A percentile compares a stretch with the other conserved stretches of the same genome.
Conservation (phyloP, 768 basidiomycete genomes). For the Kwoniella mangroviensis region DNA sequence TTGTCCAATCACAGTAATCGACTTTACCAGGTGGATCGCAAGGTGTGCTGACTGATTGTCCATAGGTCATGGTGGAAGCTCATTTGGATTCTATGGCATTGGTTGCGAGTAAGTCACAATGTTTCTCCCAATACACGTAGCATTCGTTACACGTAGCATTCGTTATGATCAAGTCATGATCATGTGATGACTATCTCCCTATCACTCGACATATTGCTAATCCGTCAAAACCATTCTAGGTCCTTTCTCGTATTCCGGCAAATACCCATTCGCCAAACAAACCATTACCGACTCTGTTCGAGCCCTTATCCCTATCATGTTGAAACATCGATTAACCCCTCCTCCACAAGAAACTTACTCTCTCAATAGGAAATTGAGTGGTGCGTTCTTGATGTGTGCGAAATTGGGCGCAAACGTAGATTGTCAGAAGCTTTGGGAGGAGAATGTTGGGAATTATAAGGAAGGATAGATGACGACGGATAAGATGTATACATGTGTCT, state of each 20-base stretch:
- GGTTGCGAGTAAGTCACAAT: slow-evolving; percentile 63
- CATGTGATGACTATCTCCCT: too few species aligned
- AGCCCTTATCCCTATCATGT: slow-evolving; percentile 83
- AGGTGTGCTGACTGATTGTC: background rate
- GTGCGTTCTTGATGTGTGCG: slow-evolving; percentile 61
- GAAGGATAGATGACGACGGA: slow-evolving; percentile 16
- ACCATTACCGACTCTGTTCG: slow-evolving; percentile 76
- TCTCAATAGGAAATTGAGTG: slow-evolving; percentile 70
- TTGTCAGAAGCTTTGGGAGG: slow-evolving; percentile 76
- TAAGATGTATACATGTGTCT: too few species aligned
- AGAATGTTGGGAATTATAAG: slow-evolving; percentile 62
- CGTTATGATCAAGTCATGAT: too few species aligned
- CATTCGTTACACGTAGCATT: too few species aligned
- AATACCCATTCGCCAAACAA: slow-evolving; percentile 72
- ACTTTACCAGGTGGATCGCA: background rate
- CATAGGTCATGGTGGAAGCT: slow-evolving; percentile 76
- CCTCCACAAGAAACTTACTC: slow-evolving; percentile 95
- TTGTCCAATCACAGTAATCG: background rate
- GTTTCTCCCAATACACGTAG: too few species aligned
- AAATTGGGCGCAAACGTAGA: slow-evolving; percentile 75
- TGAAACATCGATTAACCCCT: slow-evolving; percentile 82
- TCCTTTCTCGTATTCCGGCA: slow-evolving; percentile 77
- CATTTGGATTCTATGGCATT: slow-evolving; percentile 82
- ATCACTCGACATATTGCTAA: background rate
- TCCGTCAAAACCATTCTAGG: slow-evolving; percentile 50